A percentile compares a stretch with the other conserved stretches of the same genome.
These are phyloP conservation scores for Oryza brachyantha DNA, from an alignment of 176 grass and related monocot genomes.

Conservation along the genomic window DNA sequence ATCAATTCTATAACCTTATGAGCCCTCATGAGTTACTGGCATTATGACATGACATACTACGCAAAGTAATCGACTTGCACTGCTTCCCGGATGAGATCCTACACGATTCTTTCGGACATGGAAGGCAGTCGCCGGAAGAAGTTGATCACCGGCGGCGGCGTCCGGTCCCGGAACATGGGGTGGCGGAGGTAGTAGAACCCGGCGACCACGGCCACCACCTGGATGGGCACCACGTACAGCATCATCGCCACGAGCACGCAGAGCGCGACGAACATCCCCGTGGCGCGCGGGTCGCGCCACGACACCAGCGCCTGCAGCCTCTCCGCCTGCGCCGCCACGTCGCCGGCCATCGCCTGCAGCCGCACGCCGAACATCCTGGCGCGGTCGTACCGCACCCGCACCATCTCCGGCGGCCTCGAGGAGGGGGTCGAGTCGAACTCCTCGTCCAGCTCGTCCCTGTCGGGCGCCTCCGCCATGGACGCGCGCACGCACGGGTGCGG, in stretches of 20 bases:
- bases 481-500: slow-evolving; percentile 63
- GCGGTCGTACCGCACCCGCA: slow-evolving; percentile 67
- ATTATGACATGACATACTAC: too few species aligned
- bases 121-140: slow-evolving; percentile 81
- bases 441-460: slow-evolving; percentile 89
- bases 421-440: slow-evolving; percentile 82
- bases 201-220: slow-evolving; percentile 45
- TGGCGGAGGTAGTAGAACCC: slow-evolving; percentile 83
- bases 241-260: slow-evolving; percentile 58
- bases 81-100: background rate
- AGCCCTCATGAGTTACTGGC: too few species aligned
- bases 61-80: background rate
- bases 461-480: slow-evolving; percentile 66
- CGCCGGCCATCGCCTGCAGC: slow-evolving; percentile 79
- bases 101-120: slow-evolving; percentile 74
- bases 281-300: slow-evolving; percentile 83
- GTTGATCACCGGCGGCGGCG: slow-evolving; percentile 65
- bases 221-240: slow-evolving; percentile 68
- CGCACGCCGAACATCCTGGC: slow-evolving; percentile 57
- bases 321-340: slow-evolving; percentile 85
- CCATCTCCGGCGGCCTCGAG: slow-evolving; percentile 51
- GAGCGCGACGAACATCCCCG: slow-evolving; percentile 68
- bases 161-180: slow-evolving; percentile 76
- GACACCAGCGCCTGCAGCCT: slow-evolving; percentile 82
- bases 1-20: background rate